A percentile compares a stretch with the other conserved stretches of the same genome.
Conservation (phyloP, 108 stramenopile species). For the Aurantiochytrium sp. region DNA sequence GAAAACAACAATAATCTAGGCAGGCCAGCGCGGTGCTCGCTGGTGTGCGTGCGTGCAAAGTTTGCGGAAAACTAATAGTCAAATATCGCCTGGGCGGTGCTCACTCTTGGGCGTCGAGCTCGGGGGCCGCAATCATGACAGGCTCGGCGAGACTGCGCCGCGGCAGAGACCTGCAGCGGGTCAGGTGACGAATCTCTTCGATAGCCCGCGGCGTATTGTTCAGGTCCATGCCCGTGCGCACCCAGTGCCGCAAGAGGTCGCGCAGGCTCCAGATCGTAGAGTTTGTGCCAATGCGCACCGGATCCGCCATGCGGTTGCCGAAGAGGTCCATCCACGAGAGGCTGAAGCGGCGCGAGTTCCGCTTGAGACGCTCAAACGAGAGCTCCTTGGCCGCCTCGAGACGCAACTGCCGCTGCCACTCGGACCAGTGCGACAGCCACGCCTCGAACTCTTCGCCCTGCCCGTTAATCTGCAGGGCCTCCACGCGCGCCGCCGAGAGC, state of each 20-base stretch:
- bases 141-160: neutral
- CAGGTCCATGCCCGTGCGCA: neutral
- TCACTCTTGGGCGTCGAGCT: neutral
- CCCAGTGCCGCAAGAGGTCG: conserved; percentile 4
- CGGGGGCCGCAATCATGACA: neutral
- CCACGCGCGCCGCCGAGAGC: neutral
- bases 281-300: neutral
- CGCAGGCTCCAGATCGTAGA: neutral
- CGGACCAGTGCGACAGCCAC: conserved; percentile 8
- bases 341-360: neutral
- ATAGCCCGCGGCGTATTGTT: conserved; percentile 4
- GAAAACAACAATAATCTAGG: too few species aligned
- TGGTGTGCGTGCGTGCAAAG: too few species aligned
- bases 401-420: conserved; percentile 29
- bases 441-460: neutral
- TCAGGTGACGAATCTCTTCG: neutral
- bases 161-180: neutral
- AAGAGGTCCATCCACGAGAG: neutral
- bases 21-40: too few species aligned
- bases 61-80: too few species aligned
- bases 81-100: too few species aligned
- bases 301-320: neutral
- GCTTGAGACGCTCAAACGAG: neutral
- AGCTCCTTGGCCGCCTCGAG: neutral
- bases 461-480: neutral